Conservation (phyloP, 2,329 filamentous ascomycete genomes). For the Davidsoniella virescens region DNA sequence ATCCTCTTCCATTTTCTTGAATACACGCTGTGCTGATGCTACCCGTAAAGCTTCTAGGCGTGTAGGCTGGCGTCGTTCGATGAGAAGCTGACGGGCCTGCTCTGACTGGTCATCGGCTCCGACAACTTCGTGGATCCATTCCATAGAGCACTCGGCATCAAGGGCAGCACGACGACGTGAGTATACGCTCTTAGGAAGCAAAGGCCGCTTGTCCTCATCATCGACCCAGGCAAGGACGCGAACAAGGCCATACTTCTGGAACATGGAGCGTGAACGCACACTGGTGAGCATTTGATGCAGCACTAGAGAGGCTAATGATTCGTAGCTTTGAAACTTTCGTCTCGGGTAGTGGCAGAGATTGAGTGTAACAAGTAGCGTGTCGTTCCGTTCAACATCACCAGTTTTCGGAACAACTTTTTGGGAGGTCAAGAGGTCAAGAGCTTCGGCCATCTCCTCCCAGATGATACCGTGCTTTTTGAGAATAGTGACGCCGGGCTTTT, state of each 20-base stretch:
- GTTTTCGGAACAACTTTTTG: constrained; percentile 30
- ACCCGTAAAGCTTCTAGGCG: constrained; percentile 34
- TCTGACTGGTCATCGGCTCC: constrained; percentile 20
- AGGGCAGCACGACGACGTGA: constrained; percentile 40
- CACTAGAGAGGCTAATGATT: constrained; percentile 40
- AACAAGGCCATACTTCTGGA: constrained; percentile 64
- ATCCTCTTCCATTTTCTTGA: constrained; percentile 27
- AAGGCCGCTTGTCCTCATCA: constrained; percentile 37
- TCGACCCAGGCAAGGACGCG: constrained; percentile 62
- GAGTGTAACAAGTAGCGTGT: constrained; percentile 55
- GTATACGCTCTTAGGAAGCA: constrained; percentile 45
- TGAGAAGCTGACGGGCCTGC: constrained; percentile 15
- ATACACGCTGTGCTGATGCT: constrained; percentile 24
- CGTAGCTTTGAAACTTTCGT: constrained; percentile 32
- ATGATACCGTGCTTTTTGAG: constrained; percentile 41
- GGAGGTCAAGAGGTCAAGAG: constrained; percentile 36
- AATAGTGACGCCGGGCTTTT: constrained; percentile 31
- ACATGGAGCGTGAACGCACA: constrained; percentile 39
- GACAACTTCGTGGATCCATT: constrained; percentile 43
- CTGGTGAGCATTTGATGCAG: constrained; percentile 44
- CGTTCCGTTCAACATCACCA: constrained; percentile 40
- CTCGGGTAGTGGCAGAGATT: constrained; percentile 44
- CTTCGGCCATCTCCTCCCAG: constrained; percentile 39
- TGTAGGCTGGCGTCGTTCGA: constrained; percentile 15
- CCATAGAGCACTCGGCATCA: constrained; percentile 43